Conservation (phyloP, 2,329 filamentous ascomycete genomes). For the Pseudopyrenochaeta lycopersici region DNA sequence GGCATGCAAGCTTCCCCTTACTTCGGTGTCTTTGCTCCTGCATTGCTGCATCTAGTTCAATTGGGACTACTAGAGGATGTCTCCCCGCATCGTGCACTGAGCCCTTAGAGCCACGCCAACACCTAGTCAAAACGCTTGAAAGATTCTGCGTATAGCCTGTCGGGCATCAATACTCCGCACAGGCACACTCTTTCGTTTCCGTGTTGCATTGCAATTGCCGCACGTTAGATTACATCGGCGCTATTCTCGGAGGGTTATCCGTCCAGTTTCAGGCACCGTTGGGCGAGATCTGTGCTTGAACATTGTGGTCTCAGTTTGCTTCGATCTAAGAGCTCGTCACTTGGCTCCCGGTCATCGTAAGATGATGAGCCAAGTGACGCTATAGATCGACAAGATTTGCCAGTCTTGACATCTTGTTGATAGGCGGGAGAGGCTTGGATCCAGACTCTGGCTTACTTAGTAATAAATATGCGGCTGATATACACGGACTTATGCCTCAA, state of each 20-base stretch:
- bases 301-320: not conserved
- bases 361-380: not conserved
- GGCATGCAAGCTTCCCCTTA: not conserved
- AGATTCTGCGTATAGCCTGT: not conserved
- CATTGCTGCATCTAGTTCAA: too few species aligned
- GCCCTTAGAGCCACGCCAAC: not conserved
- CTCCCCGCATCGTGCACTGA: not conserved
- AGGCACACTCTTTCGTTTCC: not conserved
- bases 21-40: not conserved
- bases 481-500: not conserved
- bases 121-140: not conserved
- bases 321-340: not conserved
- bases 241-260: not conserved
- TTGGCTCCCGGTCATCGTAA: not conserved
- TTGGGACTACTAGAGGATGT: not conserved
- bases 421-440: not conserved
- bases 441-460: not conserved
- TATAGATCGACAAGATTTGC: not conserved
- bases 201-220: not conserved
- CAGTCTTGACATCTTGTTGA: not conserved
- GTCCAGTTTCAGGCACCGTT: not conserved
- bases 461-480: not conserved
- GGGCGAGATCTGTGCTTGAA: not conserved
- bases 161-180: not conserved
- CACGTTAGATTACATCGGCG: constrained; percentile 2